Percentiles rank a stretch among this genome's conserved stretches.
These are phyloP conservation scores for Blastosporella zonata DNA, from an alignment of 1,284 basidiomycete species.

Conservation along the genomic window DNA sequence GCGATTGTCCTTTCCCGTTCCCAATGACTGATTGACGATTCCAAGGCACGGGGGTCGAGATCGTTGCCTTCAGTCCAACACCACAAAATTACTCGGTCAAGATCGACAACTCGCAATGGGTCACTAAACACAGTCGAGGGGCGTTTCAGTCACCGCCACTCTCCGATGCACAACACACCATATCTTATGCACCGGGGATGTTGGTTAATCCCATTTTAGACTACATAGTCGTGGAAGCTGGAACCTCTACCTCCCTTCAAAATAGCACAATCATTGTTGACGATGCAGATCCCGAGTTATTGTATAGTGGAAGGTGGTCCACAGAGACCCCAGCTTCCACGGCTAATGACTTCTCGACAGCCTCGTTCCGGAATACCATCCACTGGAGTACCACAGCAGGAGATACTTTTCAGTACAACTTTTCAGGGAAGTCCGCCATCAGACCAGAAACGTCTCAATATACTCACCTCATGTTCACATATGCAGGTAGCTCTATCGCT, in stretches of 20 bases:
- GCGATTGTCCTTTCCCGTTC: too few species aligned
- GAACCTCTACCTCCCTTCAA: constrained; percentile 30
- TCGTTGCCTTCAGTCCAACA: constrained; percentile 24
- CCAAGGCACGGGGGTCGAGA: constrained; percentile 29
- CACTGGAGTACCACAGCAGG: constrained; percentile 36
- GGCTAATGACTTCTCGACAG: constrained; percentile 25
- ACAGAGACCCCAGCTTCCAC: constrained; percentile 20
- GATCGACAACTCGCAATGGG: constrained; percentile 31
- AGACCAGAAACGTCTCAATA: background rate
- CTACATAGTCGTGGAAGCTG: constrained; percentile 35
- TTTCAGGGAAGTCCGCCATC: constrained; percentile 28
- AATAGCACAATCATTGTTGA: constrained; percentile 35
- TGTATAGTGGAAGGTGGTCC: constrained; percentile 33
- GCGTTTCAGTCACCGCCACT: constrained; percentile 30
- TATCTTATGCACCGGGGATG: constrained; percentile 30
- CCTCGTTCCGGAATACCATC: constrained; percentile 29
- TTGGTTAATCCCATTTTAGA: constrained; percentile 31
- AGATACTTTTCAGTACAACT: constrained; percentile 31
- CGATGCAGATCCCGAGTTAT: constrained; percentile 28
- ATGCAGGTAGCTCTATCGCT: constrained; percentile 33
- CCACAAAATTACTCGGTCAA: constrained; percentile 30
- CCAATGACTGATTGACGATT: background rate
- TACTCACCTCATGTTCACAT: too few species aligned
- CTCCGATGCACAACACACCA: constrained; percentile 33
- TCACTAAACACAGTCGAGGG: constrained; percentile 26